These are phyloP conservation scores for Trichoderma atrobrunneum DNA, from an alignment of 2,329 filamentous ascomycete genomes.

Conservation along the genomic window DNA sequence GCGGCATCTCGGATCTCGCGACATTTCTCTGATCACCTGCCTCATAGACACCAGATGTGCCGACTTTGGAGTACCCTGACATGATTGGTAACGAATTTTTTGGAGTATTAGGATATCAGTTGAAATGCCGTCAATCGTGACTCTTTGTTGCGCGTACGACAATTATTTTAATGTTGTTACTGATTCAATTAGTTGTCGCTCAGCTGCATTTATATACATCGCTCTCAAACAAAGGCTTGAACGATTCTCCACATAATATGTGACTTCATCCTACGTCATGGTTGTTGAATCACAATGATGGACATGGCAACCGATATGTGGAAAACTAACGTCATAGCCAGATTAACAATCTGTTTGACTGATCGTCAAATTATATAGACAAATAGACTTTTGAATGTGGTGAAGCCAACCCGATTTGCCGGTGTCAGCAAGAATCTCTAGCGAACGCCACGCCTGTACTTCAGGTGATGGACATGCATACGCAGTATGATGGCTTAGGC, in stretches of 20 bases:
- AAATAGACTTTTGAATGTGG: neutral
- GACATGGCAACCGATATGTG: neutral
- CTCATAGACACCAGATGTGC: slow-evolving; percentile 65
- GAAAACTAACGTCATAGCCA: slow-evolving; percentile 9
- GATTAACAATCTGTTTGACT: neutral
- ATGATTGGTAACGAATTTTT: slow-evolving; percentile 25
- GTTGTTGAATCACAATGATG: slow-evolving; percentile 2
- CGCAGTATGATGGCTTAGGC: neutral
- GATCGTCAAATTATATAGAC: neutral
- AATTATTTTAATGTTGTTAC: neutral
- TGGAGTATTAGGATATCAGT: neutral
- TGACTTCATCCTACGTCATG: slow-evolving; percentile 14
- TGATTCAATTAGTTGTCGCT: neutral
- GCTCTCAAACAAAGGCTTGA: neutral
- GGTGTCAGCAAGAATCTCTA: neutral
- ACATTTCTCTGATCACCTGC: slow-evolving; percentile 71
- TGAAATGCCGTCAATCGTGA: neutral
- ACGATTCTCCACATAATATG: slow-evolving; percentile 3
- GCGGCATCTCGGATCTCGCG: slow-evolving; percentile 49
- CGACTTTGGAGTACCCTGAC: slow-evolving; percentile 61
- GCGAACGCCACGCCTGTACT: neutral
- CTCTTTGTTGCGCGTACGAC: neutral
- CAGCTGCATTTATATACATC: neutral
- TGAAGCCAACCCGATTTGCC: neutral
- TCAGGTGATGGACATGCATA: neutral